These are phyloP conservation scores for Apodospora peruviana DNA, from an alignment of 495 filamentous ascomycete species.

Conservation along the genomic window DNA sequence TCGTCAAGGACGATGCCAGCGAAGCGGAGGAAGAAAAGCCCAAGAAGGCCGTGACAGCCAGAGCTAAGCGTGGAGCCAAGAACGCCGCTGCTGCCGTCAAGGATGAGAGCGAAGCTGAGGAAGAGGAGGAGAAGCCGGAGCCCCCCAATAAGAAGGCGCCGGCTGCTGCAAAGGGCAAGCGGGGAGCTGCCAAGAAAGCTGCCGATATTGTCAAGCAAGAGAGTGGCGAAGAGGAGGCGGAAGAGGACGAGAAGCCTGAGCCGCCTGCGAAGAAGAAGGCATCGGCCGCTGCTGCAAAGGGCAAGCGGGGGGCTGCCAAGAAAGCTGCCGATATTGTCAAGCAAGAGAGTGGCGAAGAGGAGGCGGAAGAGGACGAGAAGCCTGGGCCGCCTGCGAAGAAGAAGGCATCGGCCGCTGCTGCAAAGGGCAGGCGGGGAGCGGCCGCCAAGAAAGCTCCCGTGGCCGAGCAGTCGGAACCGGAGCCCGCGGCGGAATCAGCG, in stretches of 20 bases:
- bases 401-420: not conserved
- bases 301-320: constrained; percentile 3
- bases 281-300: not conserved
- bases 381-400: not conserved
- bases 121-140: constrained; percentile 23
- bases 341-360: constrained; percentile 10
- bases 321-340: constrained; percentile 9
- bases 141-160: constrained; percentile 23
- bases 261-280: not conserved
- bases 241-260: not conserved
- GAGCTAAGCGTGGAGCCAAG: constrained; percentile 12
- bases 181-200: constrained; percentile 20
- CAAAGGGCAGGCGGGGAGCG: not conserved
- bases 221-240: not conserved
- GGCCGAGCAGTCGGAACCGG: not conserved
- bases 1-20: constrained; percentile 20
- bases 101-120: constrained; percentile 28
- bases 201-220: constrained; percentile 20
- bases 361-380: not conserved
- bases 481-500: constrained; percentile 17
- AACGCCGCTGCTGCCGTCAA: constrained; percentile 10
- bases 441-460: constrained; percentile 4
- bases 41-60: constrained; percentile 3
- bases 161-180: constrained; percentile 4
- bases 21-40: constrained; percentile 24